Percentiles rank a stretch among this genome's conserved stretches.
Evolutionary conservation across 345 rosid species (phyloP).

Genomic region (Euclidium syriacum): DNA sequence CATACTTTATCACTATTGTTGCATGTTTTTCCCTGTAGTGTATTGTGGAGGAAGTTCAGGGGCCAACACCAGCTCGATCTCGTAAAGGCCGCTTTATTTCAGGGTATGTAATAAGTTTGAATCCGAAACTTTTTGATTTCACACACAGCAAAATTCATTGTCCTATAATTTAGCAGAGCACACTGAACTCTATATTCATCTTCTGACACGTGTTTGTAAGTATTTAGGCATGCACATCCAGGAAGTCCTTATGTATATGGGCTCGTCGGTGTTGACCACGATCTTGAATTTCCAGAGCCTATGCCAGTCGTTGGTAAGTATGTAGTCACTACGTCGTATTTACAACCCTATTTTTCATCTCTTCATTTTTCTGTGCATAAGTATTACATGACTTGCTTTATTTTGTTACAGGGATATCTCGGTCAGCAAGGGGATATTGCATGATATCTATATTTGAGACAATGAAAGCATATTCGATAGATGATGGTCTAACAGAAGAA

Average conservation of each 20-base stretch:
- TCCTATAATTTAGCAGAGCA: background rate
- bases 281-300: slow-evolving; percentile 98
- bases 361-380: background rate
- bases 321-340: background rate
- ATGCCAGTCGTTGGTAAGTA: slow-evolving; percentile 90
- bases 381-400: slow-evolving; percentile 1
- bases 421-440: slow-evolving; percentile 89
- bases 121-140: background rate
- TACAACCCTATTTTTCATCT: background rate
- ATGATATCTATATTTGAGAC: slow-evolving; percentile 72
- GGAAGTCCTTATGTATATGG: slow-evolving; percentile 99
- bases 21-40: slow-evolving; percentile 43
- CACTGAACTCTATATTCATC: background rate
- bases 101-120: slow-evolving; percentile 42
- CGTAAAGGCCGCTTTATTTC: slow-evolving; percentile 96
- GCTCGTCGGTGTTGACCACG: slow-evolving; percentile 92
- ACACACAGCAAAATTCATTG: background rate
- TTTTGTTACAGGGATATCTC: slow-evolving; percentile 64
- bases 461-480: slow-evolving; percentile 85
- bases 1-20: background rate
- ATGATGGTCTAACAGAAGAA: slow-evolving; percentile 94
- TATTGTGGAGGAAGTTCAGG: slow-evolving; percentile 98
- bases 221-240: slow-evolving; percentile 95
- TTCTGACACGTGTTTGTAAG: slow-evolving; percentile 41
- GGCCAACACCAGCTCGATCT: slow-evolving; percentile 90